Evolutionary conservation across 78 protist genomes (phyloP).

Genomic region (Acrasis kona): DNA sequence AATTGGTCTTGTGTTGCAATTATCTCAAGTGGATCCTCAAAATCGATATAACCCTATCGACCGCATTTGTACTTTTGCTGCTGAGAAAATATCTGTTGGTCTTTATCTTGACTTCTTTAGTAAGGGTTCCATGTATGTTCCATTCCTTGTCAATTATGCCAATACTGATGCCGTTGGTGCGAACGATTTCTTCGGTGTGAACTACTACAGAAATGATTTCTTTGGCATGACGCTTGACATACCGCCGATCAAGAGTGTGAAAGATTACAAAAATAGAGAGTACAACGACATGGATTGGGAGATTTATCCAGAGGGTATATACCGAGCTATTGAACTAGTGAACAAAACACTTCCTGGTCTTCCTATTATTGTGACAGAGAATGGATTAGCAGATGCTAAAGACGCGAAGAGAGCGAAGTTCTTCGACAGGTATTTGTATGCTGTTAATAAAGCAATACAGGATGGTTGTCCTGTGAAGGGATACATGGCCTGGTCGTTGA

Average conservation of each 20-base stretch:
- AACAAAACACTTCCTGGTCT: too few relatives aligned
- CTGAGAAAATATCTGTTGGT: too few relatives aligned
- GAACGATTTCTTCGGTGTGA: background rate
- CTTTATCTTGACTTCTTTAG: too few relatives aligned
- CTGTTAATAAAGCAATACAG: background rate
- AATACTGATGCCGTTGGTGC: background rate
- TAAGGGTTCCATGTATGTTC: too few relatives aligned
- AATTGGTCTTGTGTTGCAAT: background rate
- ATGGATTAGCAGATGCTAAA: background rate
- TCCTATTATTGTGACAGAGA: background rate
- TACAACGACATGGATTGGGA: constrained; percentile 24
- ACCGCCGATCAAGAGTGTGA: too few relatives aligned
- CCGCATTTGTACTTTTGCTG: too few relatives aligned
- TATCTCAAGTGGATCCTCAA: background rate
- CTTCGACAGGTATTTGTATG: background rate
- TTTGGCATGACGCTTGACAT: background rate
- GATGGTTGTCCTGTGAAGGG: background rate
- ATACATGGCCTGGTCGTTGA: background rate
- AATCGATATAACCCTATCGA: too few relatives aligned
- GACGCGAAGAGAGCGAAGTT: background rate
- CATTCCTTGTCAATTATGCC: background rate
- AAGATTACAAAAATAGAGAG: too few relatives aligned
- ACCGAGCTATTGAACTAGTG: background rate
- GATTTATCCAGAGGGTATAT: background rate
- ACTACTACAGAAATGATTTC: background rate